Evolutionary conservation across 805 yeast genomes (phyloP).

Genomic region (Monosporozyma siamensis): DNA sequence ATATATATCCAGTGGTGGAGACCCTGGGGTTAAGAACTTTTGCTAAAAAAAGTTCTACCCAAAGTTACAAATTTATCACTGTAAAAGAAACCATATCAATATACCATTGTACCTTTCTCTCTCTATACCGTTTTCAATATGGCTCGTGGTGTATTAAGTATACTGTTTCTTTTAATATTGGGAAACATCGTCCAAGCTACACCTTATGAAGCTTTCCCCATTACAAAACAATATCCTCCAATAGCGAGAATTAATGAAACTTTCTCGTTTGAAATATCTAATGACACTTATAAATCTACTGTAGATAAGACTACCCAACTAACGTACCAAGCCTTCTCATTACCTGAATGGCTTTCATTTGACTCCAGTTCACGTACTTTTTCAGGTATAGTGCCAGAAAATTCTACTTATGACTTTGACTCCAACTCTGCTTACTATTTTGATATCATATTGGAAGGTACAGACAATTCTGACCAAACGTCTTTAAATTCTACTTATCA

Average conservation of each 20-base stretch:
- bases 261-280: slow-evolving; percentile 59
- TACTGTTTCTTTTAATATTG: not conserved
- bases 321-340: slow-evolving; percentile 43
- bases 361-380: slow-evolving; percentile 53
- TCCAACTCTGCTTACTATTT: slow-evolving; percentile 31
- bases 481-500: slow-evolving; percentile 41
- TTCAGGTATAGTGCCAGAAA: slow-evolving; percentile 51
- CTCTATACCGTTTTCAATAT: no score
- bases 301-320: slow-evolving; percentile 36
- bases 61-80: no score
- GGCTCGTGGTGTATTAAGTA: not conserved
- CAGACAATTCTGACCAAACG: slow-evolving; percentile 45
- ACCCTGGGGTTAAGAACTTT: not conserved
- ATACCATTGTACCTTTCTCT: no score
- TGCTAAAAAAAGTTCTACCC: not conserved
- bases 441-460: slow-evolving; percentile 50
- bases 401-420: not conserved
- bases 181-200: not conserved
- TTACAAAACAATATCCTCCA: slow-evolving; percentile 69
- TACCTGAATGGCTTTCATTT: slow-evolving; percentile 76
- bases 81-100: not conserved
- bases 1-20: not conserved
- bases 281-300: slow-evolving; percentile 52
- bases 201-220: slow-evolving; percentile 29
- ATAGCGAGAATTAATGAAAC: slow-evolving; percentile 63